Evolutionary conservation across 2,329 filamentous ascomycete species (phyloP).

Genomic region (Alternaria conjuncta): DNA sequence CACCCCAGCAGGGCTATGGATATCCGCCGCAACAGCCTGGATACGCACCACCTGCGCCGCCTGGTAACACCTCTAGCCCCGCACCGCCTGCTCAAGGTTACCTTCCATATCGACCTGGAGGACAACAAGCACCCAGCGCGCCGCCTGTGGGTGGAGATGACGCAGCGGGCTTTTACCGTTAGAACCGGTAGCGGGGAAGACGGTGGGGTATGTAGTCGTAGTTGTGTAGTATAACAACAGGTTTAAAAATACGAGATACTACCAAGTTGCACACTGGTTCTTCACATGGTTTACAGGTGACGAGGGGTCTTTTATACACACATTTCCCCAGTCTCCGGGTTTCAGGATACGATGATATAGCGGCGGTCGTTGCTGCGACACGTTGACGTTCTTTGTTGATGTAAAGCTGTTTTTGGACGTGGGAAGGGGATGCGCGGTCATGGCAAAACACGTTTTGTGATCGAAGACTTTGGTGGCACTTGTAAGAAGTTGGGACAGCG

Average conservation of each 20-base stretch:
- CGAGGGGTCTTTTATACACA: neutral
- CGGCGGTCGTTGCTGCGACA: neutral
- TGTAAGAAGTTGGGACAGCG: too few relatives aligned
- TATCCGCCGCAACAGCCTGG: constrained; percentile 42
- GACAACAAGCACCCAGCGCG: constrained; percentile 38
- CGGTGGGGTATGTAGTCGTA: neutral
- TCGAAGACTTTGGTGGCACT: too few relatives aligned
- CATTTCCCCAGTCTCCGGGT: neutral
- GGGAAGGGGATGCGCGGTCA: neutral
- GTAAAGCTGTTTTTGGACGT: neutral
- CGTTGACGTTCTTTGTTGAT: neutral
- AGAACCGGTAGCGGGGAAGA: constrained; percentile 8
- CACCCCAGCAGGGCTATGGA: constrained; percentile 34
- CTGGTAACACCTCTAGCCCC: constrained; percentile 31
- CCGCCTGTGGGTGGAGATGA: constrained; percentile 43
- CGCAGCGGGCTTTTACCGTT: constrained; percentile 34
- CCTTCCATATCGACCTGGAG: constrained; percentile 44
- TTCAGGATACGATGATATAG: neutral
- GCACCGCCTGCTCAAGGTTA: constrained; percentile 34
- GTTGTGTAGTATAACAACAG: neutral
- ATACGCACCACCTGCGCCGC: constrained; percentile 42
- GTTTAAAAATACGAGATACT: neutral
- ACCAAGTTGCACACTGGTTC: neutral
- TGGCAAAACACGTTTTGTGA: too few relatives aligned
- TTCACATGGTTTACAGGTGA: neutral